Conservation (phyloP, 805 yeast species). For the Alloascoidea hylecoeti region DNA sequence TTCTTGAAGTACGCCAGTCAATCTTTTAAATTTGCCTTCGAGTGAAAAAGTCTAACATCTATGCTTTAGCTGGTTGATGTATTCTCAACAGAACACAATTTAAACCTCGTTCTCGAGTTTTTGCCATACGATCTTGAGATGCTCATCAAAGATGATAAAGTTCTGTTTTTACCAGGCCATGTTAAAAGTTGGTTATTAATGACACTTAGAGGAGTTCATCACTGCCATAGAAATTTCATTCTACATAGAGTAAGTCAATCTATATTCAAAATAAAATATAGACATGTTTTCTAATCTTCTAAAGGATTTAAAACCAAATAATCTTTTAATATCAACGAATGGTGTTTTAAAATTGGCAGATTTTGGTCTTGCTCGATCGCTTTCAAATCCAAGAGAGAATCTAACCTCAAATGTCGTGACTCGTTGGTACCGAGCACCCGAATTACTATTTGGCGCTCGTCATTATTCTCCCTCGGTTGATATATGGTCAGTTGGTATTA, state of each 20-base stretch:
- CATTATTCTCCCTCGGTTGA: slow-evolving; percentile 87
- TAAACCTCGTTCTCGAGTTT: slow-evolving; percentile 86
- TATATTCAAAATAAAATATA: neutral
- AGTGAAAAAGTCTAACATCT: neutral
- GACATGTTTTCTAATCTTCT: no score
- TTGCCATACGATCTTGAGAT: slow-evolving; percentile 87
- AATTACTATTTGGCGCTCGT: slow-evolving; percentile 72
- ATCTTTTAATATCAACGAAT: slow-evolving; percentile 70
- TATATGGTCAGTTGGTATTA: slow-evolving; percentile 93
- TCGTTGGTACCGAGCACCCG: slow-evolving; percentile 97
- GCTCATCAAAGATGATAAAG: slow-evolving; percentile 64
- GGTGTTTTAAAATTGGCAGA: slow-evolving; percentile 92
- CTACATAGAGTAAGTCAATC: slow-evolving; percentile 44
- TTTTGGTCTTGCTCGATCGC: slow-evolving; percentile 87
- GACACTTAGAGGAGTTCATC: slow-evolving; percentile 91
- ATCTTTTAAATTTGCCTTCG: neutral
- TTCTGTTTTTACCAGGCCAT: slow-evolving; percentile 74
- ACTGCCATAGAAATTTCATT: slow-evolving; percentile 84
- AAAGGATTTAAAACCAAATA: slow-evolving; percentile 78
- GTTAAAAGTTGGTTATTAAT: slow-evolving; percentile 88
- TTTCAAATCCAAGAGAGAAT: slow-evolving; percentile 54
- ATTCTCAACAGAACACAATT: slow-evolving; percentile 44
- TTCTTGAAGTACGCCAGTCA: slow-evolving; percentile 39
- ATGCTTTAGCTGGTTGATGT: slow-evolving; percentile 51
- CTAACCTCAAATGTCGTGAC: slow-evolving; percentile 93